Conservation (phyloP, 306 rosid species). For the Luffa acutangula region DNA sequence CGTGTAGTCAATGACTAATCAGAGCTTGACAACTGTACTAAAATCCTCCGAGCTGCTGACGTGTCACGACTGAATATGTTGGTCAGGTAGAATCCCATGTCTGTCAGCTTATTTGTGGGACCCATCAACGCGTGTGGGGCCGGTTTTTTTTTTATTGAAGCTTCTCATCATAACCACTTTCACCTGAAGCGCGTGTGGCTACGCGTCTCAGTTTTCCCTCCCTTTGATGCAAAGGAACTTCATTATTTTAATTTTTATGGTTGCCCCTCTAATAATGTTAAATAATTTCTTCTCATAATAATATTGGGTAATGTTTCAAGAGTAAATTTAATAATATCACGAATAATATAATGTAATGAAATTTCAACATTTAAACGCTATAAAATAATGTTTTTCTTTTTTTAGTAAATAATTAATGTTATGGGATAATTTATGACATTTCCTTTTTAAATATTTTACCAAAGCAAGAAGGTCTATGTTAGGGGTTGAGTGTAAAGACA, state of each 20-base stretch:
- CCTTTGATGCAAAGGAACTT: neutral
- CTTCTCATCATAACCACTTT: neutral
- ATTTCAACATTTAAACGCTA: neutral
- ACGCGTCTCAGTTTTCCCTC: neutral
- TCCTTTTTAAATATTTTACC: too few species aligned
- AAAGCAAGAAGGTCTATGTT: too few species aligned
- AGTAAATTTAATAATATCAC: neutral
- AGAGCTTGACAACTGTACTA: neutral
- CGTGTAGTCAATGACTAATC: neutral
- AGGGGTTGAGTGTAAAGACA: too few species aligned
- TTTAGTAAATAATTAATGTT: too few species aligned
- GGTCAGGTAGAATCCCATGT: neutral
- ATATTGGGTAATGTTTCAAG: neutral
- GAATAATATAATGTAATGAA: neutral
- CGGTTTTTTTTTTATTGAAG: neutral
- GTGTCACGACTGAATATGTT: neutral
- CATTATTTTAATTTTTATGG: neutral
- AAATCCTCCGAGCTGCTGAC: neutral
- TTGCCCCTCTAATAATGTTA: neutral
- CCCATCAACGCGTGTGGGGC: neutral
- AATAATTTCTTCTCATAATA: neutral
- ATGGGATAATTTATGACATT: too few species aligned
- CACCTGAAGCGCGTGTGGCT: neutral
- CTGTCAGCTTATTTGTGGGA: neutral
- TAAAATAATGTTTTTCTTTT: neutral